Evolutionary conservation across 1,139 yeast genomes (phyloP), one percentile per base, ranked within the genome.

Genomic region (Yamadazyma jaroonii): DNA sequence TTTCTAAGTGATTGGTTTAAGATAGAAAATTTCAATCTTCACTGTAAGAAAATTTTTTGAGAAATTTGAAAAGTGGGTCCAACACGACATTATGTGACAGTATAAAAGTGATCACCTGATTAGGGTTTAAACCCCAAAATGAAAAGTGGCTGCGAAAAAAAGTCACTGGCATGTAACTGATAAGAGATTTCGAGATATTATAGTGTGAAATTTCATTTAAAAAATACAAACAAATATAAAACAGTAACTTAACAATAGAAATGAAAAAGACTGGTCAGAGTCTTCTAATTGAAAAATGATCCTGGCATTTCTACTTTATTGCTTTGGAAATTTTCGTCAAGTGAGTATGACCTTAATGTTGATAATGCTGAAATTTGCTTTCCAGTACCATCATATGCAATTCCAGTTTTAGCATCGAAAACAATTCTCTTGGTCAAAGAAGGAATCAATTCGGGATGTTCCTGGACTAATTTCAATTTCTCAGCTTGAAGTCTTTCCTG

Each of bases 381-480:
- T 9, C 52, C 52, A 24, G 36, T 27, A 12, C 52, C 61, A 37
- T 58, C 62, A 25, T 52, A 48, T 9, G 59, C 57, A n/a, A 48
- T 45, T 3, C 63, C 63, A 6, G 58, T 54, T 29, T 44, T 45
- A 9, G 61, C 57, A 40, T 57, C 60, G 34, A 56, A 51, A 8
- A 46, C 49, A 30, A 57, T 35, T 34, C 49, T 53, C 33, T 42
- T 48, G 21, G 52, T 48, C 11, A 42, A 37, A 1, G 32, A 26
- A n/a, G 53, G 53, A 24, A 50, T 36, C 23, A 41, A 38, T 12
- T 43, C 46, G 8, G 47, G 41, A 23, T 49, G 45, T 12, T 40
- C 23, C 15, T 37, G 33, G 15, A 50, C 40, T 12, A 33, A 38
- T 3, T 36, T 40, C 25, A 38, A 25, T 27, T 45, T 44, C 32